Evolutionary conservation across 805 yeast genomes (phyloP).

Genomic region (Candida ulmi): DNA sequence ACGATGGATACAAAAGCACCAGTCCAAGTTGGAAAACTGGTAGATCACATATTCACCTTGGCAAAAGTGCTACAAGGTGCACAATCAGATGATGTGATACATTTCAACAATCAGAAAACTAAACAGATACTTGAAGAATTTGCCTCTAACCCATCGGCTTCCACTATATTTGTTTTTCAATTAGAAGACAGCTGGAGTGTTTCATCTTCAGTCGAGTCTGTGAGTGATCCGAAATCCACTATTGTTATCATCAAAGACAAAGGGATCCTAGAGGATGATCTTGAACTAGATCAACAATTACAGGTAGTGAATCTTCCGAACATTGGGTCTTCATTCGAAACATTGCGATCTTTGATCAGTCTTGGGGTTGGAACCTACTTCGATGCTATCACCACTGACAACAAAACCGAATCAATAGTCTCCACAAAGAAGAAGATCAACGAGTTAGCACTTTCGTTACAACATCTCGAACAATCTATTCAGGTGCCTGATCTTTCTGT

Average conservation of each 20-base stretch:
- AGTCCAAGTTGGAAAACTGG: conserved; percentile 10
- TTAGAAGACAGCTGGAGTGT: conserved; percentile 12
- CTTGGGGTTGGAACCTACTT: conserved; percentile 68
- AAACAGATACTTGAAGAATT: conserved; percentile 15
- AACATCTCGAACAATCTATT: conserved; percentile 60
- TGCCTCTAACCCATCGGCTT: conserved; percentile 13
- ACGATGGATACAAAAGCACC: neutral
- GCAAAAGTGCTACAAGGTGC: conserved; percentile 26
- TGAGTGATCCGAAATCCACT: conserved; percentile 16
- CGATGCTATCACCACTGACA: conserved; percentile 37
- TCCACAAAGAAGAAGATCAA: conserved; percentile 56
- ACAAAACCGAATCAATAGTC: conserved; percentile 30
- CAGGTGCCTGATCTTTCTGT: conserved; percentile 60
- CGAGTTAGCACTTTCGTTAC: conserved; percentile 63
- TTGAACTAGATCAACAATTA: conserved; percentile 27
- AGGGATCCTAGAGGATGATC: conserved; percentile 22
- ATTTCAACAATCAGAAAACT: conserved; percentile 19
- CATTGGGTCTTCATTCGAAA: conserved; percentile 34
- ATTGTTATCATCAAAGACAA: conserved; percentile 40
- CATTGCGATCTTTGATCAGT: conserved; percentile 52
- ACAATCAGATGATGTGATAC: conserved; percentile 17
- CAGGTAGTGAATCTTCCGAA: conserved; percentile 31
- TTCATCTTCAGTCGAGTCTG: conserved; percentile 7
- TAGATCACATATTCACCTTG: conserved; percentile 23
- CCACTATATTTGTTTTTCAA: conserved; percentile 22